Conservation (phyloP, 139 green algal genomes). For the Coelastrella sp. region DNA sequence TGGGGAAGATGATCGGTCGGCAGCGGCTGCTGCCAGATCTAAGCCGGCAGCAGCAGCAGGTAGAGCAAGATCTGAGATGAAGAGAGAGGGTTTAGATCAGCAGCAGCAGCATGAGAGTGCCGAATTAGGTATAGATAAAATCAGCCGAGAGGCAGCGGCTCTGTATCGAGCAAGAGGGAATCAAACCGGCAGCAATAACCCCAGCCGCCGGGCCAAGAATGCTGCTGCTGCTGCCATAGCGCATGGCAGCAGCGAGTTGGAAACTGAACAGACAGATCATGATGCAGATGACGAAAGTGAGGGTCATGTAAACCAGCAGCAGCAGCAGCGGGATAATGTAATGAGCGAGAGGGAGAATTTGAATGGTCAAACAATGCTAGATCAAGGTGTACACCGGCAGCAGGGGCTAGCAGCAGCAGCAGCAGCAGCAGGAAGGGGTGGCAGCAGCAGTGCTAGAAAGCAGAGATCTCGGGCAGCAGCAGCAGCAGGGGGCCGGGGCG, state of each 20-base stretch:
- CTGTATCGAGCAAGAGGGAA: not conserved
- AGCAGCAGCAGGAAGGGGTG: not conserved
- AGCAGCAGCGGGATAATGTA: not conserved
- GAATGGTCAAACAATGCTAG: not conserved
- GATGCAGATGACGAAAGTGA: constrained; percentile 8
- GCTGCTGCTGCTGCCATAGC: constrained; percentile 1
- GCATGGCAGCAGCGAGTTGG: not conserved
- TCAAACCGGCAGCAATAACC: not conserved
- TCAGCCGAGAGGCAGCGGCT: not conserved
- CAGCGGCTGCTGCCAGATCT: not conserved
- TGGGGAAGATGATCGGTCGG: not conserved
- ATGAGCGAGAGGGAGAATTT: not conserved
- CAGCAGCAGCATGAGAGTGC: not conserved
- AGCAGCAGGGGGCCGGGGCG: not conserved
- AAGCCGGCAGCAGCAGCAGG: constrained; percentile 10
- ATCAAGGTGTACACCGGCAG: not conserved
- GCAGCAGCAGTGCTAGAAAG: not conserved
- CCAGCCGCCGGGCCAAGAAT: constrained; percentile 11
- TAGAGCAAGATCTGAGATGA: not conserved
- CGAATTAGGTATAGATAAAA: not conserved
- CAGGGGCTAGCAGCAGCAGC: not conserved
- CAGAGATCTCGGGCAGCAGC: not conserved
- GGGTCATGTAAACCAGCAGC: not conserved
- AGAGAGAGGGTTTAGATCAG: not conserved
- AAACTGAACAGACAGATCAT: not conserved